Percentiles rank a stretch among this genome's conserved stretches.
phyloP scores from a whole-genome alignment of 2,329 filamentous ascomycete genomes.

The Paraconiothyrium brasiliense region DNA sequence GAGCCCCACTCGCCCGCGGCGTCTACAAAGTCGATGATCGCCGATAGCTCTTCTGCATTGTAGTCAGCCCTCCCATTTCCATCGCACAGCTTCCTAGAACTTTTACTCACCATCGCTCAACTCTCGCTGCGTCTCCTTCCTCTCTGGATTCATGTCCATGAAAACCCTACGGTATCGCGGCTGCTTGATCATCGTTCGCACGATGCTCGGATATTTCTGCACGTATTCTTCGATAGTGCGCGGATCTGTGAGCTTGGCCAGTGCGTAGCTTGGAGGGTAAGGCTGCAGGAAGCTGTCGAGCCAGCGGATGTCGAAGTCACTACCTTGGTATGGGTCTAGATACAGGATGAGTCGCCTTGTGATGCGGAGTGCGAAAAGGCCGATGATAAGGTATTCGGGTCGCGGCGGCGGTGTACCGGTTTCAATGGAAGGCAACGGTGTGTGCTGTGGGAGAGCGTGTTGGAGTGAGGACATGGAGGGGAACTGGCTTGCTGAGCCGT shows the following conservation, averaged over 20 bases:
- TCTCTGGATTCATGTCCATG: constrained; percentile 35
- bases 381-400: constrained; percentile 33
- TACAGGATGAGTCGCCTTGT: constrained; percentile 25
- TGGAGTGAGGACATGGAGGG: constrained; percentile 2
- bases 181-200: constrained; percentile 36
- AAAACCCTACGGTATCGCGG: constrained; percentile 29
- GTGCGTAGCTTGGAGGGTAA: constrained; percentile 22
- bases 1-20: constrained; percentile 41
- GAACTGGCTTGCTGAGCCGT: not conserved
- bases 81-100: too few species aligned
- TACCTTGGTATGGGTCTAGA: constrained; percentile 27
- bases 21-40: constrained; percentile 37
- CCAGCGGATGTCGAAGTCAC: constrained; percentile 30
- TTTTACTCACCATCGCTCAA: constrained; percentile 31
- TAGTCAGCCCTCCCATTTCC: too few species aligned
- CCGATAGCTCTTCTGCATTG: constrained; percentile 17
- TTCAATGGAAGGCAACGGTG: not conserved
- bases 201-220: constrained; percentile 25
- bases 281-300: constrained; percentile 29
- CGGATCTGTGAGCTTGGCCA: constrained; percentile 30
- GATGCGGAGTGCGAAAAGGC: constrained; percentile 37
- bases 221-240: constrained; percentile 26
- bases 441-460: not conserved
- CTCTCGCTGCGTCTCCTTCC: not conserved
- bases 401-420: not conserved